Evolutionary conservation across 257 asterid genomes (phyloP), one percentile per base, ranked within the genome.

Genomic region (Capsicum chinense): DNA sequence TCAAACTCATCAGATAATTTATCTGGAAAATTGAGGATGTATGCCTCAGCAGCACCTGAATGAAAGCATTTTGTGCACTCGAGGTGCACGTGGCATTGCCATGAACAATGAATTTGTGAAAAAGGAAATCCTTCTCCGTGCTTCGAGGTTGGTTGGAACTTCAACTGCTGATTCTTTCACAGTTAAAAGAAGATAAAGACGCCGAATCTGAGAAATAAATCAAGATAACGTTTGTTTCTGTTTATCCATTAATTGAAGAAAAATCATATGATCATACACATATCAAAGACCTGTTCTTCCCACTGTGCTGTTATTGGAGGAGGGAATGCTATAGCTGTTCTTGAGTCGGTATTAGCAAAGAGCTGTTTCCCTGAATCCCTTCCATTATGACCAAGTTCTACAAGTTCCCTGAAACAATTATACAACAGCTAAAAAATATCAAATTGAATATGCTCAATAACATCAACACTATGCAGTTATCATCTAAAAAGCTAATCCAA

Each of bases 11-110:
- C 6, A 35, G 57, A 83, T 60, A 42, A 56, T 68, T 69, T 12
- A 60, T 68, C 47, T 12, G 52, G 54, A 59, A 68, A 68, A 50
- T 68, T n/a, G 52, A 73, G 50, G 80, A 64, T 83, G 44, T 54
- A 68, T 4, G n/a, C 67, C 67, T 86, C 78, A 60, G 83, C 39
- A 59, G 74, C 82, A 92, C 99, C 98, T 93, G 93, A 97, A 97
- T 64, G 99, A 94, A 63, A 94, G 91, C 99, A 97, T 97, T 93
- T 97, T 97, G 81, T 95, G 98, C 86, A 97, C 99, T 88, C 94
- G 93, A 84, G 99, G 99, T 33, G 99, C 98, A 57, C 91, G 93
- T 59, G 99, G 99, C 98, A 97, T 97, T 85, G 95, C 90, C 99
- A 97, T 97, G 70, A 97, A 97, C 79, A 97, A 92, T 81, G 99